phyloP scores from a whole-genome alignment of 768 basidiomycete genomes.

The Zangia roseola region DNA sequence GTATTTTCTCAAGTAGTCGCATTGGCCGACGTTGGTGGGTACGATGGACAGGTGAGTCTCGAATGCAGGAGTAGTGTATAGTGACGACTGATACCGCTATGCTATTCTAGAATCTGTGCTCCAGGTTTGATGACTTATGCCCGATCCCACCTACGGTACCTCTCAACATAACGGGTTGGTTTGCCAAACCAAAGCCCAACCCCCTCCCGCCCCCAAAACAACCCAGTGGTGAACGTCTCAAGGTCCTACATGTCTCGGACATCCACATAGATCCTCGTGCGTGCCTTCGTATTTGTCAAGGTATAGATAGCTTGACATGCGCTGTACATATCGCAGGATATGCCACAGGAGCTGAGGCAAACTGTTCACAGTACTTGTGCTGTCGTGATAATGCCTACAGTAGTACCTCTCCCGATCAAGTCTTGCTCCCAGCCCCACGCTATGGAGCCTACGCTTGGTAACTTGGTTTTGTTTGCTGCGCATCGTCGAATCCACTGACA shows the following conservation, averaged over 20 bases:
- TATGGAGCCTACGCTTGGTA: slow-evolving; percentile 42
- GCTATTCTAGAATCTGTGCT: slow-evolving; percentile 28
- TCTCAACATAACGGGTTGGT: slow-evolving; percentile 45
- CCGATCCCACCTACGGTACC: slow-evolving; percentile 38
- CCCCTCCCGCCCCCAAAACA: slow-evolving; percentile 39
- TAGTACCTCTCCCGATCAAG: slow-evolving; percentile 41
- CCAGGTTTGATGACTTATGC: slow-evolving; percentile 36
- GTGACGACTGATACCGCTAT: neutral
- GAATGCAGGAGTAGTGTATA: neutral
- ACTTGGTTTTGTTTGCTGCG: neutral
- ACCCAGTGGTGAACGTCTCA: slow-evolving; percentile 44
- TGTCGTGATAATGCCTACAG: slow-evolving; percentile 55
- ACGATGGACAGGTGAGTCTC: slow-evolving; percentile 43
- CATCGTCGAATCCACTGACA: neutral
- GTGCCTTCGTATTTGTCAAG: slow-evolving; percentile 6
- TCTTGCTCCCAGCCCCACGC: slow-evolving; percentile 57
- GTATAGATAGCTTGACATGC: neutral
- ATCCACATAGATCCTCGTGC: slow-evolving; percentile 47
- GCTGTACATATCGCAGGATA: slow-evolving; percentile 42
- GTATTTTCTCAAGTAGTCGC: slow-evolving; percentile 46
- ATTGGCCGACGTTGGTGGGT: slow-evolving; percentile 43
- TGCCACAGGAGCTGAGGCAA: slow-evolving; percentile 63
- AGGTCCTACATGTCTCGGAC: slow-evolving; percentile 49
- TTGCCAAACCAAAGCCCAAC: slow-evolving; percentile 48
- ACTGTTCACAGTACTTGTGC: slow-evolving; percentile 61